Conservation (phyloP, 192 early-diverging fungal genomes). For the Podila horticola region DNA sequence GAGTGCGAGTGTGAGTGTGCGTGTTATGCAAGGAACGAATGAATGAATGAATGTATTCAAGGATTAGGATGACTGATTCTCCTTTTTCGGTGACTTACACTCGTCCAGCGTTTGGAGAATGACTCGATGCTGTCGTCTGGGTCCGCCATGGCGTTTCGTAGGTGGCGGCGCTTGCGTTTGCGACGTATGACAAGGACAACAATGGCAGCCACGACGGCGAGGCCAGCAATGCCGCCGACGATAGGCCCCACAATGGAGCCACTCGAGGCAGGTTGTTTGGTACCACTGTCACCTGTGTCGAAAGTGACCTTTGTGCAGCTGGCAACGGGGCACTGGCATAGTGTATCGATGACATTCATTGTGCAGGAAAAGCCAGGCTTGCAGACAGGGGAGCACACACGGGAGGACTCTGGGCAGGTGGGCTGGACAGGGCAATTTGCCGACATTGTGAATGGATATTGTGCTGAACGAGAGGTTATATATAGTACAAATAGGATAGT, state of each 20-base stretch:
- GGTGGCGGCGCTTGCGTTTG: slow-evolving; percentile 1
- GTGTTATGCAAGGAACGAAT: neutral
- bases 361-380: slow-evolving; percentile 10
- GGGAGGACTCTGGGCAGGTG: slow-evolving; percentile 11
- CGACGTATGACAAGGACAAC: slow-evolving; percentile 24
- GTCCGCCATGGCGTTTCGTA: slow-evolving; percentile 8
- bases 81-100: slow-evolving; percentile 18
- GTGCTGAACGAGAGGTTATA: no score
- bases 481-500: no score
- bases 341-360: slow-evolving; percentile 6
- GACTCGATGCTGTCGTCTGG: slow-evolving; percentile 38
- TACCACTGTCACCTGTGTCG: slow-evolving; percentile 18
- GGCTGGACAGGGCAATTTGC: neutral
- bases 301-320: slow-evolving; percentile 17
- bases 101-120: slow-evolving; percentile 27
- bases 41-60: neutral
- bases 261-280: neutral
- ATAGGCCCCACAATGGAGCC: slow-evolving; percentile 22
- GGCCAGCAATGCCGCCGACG: slow-evolving; percentile 22
- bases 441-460: no score
- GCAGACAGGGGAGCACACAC: slow-evolving; percentile 20
- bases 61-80: no score
- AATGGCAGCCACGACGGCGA: slow-evolving; percentile 9
- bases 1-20: neutral
- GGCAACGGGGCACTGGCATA: slow-evolving; percentile 26